These are phyloP conservation scores for Apium graveolens DNA, from an alignment of 129 eudicot species.

Conservation along the genomic window DNA sequence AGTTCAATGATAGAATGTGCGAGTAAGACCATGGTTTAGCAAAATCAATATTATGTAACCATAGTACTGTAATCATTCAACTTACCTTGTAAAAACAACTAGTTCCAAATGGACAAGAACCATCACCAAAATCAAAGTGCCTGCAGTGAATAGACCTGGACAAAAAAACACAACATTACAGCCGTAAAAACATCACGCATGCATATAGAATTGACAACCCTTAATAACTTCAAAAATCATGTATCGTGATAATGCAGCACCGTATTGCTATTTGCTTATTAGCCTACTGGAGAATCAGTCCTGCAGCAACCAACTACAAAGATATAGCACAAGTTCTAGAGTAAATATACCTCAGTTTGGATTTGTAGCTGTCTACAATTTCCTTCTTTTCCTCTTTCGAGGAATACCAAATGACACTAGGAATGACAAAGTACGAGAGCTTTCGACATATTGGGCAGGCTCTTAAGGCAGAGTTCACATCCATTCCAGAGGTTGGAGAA, in stretches of 20 bases:
- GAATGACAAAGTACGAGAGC: constrained; percentile 86
- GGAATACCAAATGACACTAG: constrained; percentile 89
- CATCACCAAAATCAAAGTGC: constrained; percentile 90
- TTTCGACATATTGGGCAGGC: constrained; percentile 93
- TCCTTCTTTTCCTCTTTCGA: constrained; percentile 73
- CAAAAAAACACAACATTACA: background rate
- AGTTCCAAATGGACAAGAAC: constrained; percentile 88
- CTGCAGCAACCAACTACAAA: background rate
- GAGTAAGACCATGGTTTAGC: background rate
- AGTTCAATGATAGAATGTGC: background rate
- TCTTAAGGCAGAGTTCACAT: constrained; percentile 76
- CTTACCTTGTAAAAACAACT: constrained; percentile 96
- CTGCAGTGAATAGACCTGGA: constrained; percentile 95
- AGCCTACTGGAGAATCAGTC: background rate
- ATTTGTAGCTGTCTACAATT: constrained; percentile 43
- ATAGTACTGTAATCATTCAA: background rate
- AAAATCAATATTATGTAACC: background rate
- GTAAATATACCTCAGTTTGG: constrained; percentile 6
- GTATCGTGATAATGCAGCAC: background rate
- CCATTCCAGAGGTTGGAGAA: constrained; percentile 84
- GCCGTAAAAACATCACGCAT: background rate
- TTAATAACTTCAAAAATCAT: background rate
- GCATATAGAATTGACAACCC: background rate
- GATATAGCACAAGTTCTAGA: background rate
- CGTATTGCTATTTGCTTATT: background rate